These are phyloP conservation scores for Zangia roseola DNA, from an alignment of 768 basidiomycete species.

Conservation along the genomic window DNA sequence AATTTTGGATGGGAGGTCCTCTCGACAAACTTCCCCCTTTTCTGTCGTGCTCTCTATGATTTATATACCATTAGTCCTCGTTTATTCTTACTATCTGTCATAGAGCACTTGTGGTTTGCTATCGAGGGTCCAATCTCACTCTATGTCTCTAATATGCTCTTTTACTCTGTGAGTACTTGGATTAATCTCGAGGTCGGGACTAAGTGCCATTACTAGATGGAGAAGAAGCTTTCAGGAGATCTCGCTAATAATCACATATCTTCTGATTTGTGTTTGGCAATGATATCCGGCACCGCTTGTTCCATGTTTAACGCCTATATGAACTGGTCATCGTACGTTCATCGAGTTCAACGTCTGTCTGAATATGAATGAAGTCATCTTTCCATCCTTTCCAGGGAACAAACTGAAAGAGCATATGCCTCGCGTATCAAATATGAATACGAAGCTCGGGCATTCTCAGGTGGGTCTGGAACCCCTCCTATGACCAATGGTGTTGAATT, in stretches of 20 bases:
- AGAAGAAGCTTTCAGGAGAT: conserved; percentile 12
- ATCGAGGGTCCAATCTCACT: conserved; percentile 19
- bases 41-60: conserved; percentile 21
- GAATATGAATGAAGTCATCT: background rate
- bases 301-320: conserved; percentile 16
- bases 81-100: conserved; percentile 12
- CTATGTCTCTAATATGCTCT: conserved; percentile 21
- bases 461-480: conserved; percentile 1
- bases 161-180: conserved; percentile 17
- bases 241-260: background rate
- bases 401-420: conserved; percentile 3
- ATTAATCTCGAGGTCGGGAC: background rate
- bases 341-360: background rate
- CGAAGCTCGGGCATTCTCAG: conserved; percentile 19
- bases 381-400: conserved; percentile 1
- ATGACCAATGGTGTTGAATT: background rate
- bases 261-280: conserved; percentile 12
- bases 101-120: conserved; percentile 18
- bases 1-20: conserved; percentile 9
- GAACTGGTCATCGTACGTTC: conserved; percentile 18
- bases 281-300: conserved; percentile 13
- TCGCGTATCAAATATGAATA: conserved; percentile 22
- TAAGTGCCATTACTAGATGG: conserved; percentile 18
- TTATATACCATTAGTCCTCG: conserved; percentile 22
- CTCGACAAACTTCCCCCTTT: background rate